These are phyloP conservation scores for Cyberlindnera euphorbiiphila DNA, from an alignment of 805 yeast species.

Conservation along the genomic window DNA sequence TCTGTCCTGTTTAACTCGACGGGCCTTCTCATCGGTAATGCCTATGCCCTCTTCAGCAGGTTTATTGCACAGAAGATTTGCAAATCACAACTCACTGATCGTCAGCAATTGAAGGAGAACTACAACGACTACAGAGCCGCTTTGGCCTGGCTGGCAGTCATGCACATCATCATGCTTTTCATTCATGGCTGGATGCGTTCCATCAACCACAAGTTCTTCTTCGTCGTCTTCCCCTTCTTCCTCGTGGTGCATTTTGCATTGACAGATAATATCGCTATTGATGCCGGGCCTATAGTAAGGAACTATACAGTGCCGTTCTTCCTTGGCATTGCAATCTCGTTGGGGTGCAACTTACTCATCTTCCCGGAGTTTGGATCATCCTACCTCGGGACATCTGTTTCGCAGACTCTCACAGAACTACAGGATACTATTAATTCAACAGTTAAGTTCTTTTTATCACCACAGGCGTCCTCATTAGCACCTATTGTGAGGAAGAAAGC, in stretches of 20 bases:
- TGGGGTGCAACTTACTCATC: slow-evolving; percentile 39
- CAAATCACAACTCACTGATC: slow-evolving; percentile 23
- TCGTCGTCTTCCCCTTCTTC: slow-evolving; percentile 44
- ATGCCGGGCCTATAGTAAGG: slow-evolving; percentile 32
- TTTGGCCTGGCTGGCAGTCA: slow-evolving; percentile 39
- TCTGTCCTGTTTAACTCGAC: slow-evolving; percentile 37
- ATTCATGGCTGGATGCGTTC: slow-evolving; percentile 49
- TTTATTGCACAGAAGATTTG: slow-evolving; percentile 37
- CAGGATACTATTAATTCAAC: slow-evolving; percentile 38
- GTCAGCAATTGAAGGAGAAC: slow-evolving; percentile 28
- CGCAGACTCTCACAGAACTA: slow-evolving; percentile 37
- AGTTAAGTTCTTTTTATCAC: slow-evolving; percentile 34
- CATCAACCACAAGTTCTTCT: slow-evolving; percentile 42
- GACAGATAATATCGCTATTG: slow-evolving; percentile 31
- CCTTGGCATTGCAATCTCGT: slow-evolving; percentile 41
- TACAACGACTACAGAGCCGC: slow-evolving; percentile 36
- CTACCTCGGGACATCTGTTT: slow-evolving; percentile 41
- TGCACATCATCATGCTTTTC: slow-evolving; percentile 44
- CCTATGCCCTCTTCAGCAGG: slow-evolving; percentile 39
- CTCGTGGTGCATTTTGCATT: slow-evolving; percentile 48
- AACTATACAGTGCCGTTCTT: slow-evolving; percentile 42
- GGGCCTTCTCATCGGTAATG: slow-evolving; percentile 41
- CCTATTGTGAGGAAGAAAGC: slow-evolving; percentile 33
- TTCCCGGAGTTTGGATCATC: slow-evolving; percentile 53
- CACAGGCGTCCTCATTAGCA: slow-evolving; percentile 29